phyloP scores from a whole-genome alignment of 2,329 filamentous ascomycete genomes.

The Neopestalotiopsis sp. region DNA sequence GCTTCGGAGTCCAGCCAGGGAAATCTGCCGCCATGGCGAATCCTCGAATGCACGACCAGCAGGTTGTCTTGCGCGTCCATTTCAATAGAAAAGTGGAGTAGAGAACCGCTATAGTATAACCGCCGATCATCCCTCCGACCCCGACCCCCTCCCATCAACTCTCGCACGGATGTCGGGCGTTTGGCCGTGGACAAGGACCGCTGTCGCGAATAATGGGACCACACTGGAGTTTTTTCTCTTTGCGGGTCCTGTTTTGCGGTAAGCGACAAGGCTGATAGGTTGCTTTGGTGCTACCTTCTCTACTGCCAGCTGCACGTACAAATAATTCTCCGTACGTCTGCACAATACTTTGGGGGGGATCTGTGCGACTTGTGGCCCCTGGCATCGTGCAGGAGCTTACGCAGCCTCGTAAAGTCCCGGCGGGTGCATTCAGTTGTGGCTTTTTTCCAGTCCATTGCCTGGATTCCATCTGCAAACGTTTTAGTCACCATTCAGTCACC shows the following conservation, averaged over 20 bases:
- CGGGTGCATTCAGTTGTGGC: background rate
- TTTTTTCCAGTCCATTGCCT: background rate
- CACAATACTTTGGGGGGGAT: background rate
- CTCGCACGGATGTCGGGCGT: background rate
- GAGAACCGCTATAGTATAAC: background rate
- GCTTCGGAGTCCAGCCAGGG: background rate
- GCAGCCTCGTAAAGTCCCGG: background rate
- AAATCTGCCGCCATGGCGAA: background rate
- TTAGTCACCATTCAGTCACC: too few relatives aligned
- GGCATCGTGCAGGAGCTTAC: slow-evolving; percentile 3
- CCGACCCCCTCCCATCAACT: too few relatives aligned
- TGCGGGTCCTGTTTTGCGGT: background rate
- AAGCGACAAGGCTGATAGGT: background rate
- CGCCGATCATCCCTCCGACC: background rate
- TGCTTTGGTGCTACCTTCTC: background rate
- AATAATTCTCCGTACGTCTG: background rate
- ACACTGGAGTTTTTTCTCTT: background rate
- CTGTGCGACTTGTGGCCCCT: background rate
- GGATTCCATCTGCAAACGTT: background rate
- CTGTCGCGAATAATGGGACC: background rate
- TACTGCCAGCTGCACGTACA: too few relatives aligned
- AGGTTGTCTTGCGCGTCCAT: slow-evolving; percentile 3
- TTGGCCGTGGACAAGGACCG: slow-evolving; percentile 1
- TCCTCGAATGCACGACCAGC: background rate
- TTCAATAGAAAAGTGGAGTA: slow-evolving; percentile 10